These are phyloP conservation scores for Poa annua DNA, from an alignment of 176 grass and related monocot genomes.

Conservation along the genomic window DNA sequence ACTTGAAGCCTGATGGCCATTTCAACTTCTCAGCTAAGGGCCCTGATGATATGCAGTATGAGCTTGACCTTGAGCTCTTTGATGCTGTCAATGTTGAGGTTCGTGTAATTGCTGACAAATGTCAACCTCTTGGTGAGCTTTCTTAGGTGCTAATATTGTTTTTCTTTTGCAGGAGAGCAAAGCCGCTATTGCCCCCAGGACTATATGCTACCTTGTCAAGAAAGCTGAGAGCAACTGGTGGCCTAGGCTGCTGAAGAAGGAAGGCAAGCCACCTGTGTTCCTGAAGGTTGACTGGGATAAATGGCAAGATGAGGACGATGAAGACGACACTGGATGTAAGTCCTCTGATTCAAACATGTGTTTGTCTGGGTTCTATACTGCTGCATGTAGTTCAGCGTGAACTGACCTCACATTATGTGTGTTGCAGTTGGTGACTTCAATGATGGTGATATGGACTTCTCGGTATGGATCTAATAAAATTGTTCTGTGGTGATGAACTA, in stretches of 20 bases:
- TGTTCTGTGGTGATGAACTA: neutral
- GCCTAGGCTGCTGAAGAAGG: slow-evolving; percentile 76
- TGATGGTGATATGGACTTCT: slow-evolving; percentile 82
- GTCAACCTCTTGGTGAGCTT: neutral
- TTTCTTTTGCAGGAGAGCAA: slow-evolving; percentile 73
- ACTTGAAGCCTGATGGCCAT: slow-evolving; percentile 73
- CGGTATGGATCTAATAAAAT: slow-evolving; percentile 38
- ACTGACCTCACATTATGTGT: neutral
- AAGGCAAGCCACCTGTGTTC: slow-evolving; percentile 70
- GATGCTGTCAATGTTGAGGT: slow-evolving; percentile 84
- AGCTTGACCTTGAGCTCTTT: slow-evolving; percentile 81
- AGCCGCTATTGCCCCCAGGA: slow-evolving; percentile 66
- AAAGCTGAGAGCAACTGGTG: slow-evolving; percentile 85
- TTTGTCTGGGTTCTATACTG: neutral
- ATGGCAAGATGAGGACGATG: slow-evolving; percentile 96
- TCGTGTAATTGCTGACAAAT: slow-evolving; percentile 19
- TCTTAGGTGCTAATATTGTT: neutral
- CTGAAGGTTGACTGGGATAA: slow-evolving; percentile 98
- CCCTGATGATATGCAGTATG: slow-evolving; percentile 60
- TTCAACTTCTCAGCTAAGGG: slow-evolving; percentile 76
- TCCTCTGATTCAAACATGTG: slow-evolving; percentile 14
- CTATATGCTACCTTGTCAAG: slow-evolving; percentile 81
- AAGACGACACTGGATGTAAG: slow-evolving; percentile 59
- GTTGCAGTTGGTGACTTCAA: slow-evolving; percentile 66
- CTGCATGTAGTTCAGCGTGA: neutral